Percentiles rank a stretch among this genome's conserved stretches.
These are phyloP conservation scores for Perilla frutescens DNA, from an alignment of 257 asterid genomes.

Conservation along the genomic window DNA sequence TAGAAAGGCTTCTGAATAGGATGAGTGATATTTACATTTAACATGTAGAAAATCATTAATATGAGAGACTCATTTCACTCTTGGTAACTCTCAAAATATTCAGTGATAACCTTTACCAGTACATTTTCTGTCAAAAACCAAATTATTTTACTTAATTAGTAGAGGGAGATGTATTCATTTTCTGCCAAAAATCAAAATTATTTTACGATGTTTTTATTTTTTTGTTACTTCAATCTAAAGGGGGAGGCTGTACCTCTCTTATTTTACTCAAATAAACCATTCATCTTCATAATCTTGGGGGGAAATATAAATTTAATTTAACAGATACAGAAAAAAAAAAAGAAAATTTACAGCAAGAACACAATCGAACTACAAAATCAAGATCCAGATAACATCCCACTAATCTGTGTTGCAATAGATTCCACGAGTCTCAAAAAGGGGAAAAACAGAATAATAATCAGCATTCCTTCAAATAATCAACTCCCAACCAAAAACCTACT, in stretches of 20 bases:
- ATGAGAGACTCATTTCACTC: no score
- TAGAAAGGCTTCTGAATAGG: background rate
- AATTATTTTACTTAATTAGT: no score
- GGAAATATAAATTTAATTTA: background rate
- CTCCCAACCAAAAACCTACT: constrained; percentile 26
- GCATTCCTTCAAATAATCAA: constrained; percentile 30
- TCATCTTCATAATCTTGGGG: constrained; percentile 3
- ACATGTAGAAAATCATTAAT: no score
- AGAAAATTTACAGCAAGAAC: constrained; percentile 21
- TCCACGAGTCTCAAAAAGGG: constrained; percentile 26
- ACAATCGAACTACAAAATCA: constrained; percentile 30
- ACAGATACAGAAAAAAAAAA: background rate
- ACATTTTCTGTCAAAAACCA: no score
- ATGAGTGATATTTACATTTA: no score
- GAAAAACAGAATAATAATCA: constrained; percentile 23
- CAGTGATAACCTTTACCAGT: no score
- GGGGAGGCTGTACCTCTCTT: background rate
- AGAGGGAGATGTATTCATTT: no score
- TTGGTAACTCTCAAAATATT: no score
- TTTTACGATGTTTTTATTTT: no score
- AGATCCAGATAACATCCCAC: constrained; percentile 33
- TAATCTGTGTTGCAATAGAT: constrained; percentile 28
- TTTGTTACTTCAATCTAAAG: no score
- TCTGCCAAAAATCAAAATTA: no score
- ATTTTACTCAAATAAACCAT: background rate